phyloP scores from a whole-genome alignment of 2,329 filamentous ascomycete species.

The Aspergillus latus region DNA sequence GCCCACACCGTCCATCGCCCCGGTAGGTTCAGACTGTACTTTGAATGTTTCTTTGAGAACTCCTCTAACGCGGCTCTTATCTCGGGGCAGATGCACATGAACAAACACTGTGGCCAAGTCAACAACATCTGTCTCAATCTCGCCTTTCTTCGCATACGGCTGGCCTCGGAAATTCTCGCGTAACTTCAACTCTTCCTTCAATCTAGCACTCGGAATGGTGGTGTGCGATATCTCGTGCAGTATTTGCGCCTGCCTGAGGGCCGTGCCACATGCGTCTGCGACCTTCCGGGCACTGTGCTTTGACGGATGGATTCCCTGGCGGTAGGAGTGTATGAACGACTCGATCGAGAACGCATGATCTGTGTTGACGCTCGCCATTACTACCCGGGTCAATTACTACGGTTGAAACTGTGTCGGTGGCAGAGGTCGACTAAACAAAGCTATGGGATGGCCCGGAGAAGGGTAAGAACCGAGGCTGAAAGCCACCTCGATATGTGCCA shows the following conservation, averaged over 20 bases:
- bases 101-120: conserved; percentile 16
- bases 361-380: not conserved
- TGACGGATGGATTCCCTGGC: not conserved
- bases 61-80: not conserved
- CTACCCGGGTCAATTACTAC: not conserved
- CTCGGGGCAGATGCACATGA: conserved; percentile 7
- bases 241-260: not conserved
- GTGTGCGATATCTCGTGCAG: not conserved
- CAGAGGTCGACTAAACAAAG: too few species aligned
- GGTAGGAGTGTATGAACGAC: not conserved
- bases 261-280: not conserved
- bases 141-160: conserved; percentile 2
- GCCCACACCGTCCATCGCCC: not conserved
- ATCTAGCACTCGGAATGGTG: not conserved
- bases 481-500: too few species aligned
- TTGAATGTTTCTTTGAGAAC: not conserved
- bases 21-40: not conserved
- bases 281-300: not conserved
- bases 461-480: too few species aligned
- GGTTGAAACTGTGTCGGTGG: too few species aligned
- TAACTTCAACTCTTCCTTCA: not conserved
- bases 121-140: conserved; percentile 15
- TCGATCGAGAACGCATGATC: not conserved
- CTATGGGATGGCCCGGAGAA: too few species aligned
- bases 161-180: not conserved